Conservation (phyloP, 2,329 filamentous ascomycete genomes). For the Davidsoniella neocaledoniae region DNA sequence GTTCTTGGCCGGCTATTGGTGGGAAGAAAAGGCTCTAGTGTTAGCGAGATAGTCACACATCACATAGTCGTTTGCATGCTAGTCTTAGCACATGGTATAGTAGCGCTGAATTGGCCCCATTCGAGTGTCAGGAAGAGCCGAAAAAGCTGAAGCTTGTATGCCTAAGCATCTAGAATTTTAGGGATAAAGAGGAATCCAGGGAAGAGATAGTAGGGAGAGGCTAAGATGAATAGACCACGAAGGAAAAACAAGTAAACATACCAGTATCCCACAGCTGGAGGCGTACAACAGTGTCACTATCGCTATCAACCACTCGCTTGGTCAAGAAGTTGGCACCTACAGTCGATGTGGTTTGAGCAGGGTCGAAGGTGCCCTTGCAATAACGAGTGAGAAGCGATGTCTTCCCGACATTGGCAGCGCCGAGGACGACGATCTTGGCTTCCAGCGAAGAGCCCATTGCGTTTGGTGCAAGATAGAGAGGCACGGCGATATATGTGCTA, state of each 20-base stretch:
- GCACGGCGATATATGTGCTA: not conserved
- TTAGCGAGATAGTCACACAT: not conserved
- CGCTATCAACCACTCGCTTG: slow-evolving; percentile 64
- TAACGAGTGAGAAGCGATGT: slow-evolving; percentile 63
- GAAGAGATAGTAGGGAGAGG: not conserved
- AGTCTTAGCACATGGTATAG: not conserved
- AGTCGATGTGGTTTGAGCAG: slow-evolving; percentile 48
- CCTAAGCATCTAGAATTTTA: too few species aligned
- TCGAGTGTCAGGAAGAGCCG: not conserved
- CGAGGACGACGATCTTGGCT: slow-evolving; percentile 68
- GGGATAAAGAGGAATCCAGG: slow-evolving; percentile 9
- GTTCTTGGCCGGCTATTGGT: slow-evolving; percentile 61
- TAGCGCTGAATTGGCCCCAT: not conserved
- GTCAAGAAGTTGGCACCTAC: slow-evolving; percentile 67
- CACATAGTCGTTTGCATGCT: too few species aligned
- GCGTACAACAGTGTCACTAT: slow-evolving; percentile 74
- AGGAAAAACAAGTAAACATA: slow-evolving; percentile 18
- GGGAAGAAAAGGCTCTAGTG: not conserved
- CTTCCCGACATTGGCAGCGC: slow-evolving; percentile 65
- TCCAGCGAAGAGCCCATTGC: slow-evolving; percentile 44
- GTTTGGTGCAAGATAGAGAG: not conserved
- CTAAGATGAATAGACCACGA: slow-evolving; percentile 7
- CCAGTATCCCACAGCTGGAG: slow-evolving; percentile 93
- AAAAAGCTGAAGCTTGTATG: slow-evolving; percentile 5
- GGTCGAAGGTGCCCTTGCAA: slow-evolving; percentile 54